Evolutionary conservation across 2,329 filamentous ascomycete genomes (phyloP).

Genomic region (Hortaea sp.): DNA sequence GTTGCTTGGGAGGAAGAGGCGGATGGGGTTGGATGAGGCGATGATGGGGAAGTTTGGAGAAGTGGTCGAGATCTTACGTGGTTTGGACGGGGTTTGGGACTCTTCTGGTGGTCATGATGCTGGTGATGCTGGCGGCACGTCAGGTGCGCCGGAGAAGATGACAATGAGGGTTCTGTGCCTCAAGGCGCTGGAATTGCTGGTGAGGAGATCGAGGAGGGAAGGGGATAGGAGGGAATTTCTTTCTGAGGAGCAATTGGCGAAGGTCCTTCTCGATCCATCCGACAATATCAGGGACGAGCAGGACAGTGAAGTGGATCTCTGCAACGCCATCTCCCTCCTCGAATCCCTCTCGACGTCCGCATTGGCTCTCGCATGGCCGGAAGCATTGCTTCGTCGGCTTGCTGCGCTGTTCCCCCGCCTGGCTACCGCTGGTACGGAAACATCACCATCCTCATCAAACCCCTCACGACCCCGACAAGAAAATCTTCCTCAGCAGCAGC

Average conservation of each 20-base stretch:
- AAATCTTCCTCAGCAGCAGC: neutral
- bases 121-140: no score
- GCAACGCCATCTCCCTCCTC: conserved; percentile 35
- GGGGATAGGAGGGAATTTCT: conserved; percentile 43
- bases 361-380: conserved; percentile 16
- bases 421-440: neutral
- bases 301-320: conserved; percentile 32
- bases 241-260: conserved; percentile 12
- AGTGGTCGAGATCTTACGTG: no score
- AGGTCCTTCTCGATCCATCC: conserved; percentile 6
- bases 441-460: neutral
- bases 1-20: conserved; percentile 52
- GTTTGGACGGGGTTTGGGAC: no score
- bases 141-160: neutral
- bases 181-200: conserved; percentile 51
- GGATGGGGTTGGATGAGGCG: conserved; percentile 19
- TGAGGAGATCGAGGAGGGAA: conserved; percentile 36
- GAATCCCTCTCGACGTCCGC: conserved; percentile 21
- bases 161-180: conserved; percentile 50
- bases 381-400: conserved; percentile 10
- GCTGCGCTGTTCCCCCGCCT: conserved; percentile 10
- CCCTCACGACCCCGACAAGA: neutral
- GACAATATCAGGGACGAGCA: conserved; percentile 1
- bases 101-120: no score
- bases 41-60: conserved; percentile 47